phyloP scores from a whole-genome alignment of 1,284 basidiomycete species.

The Naganishia sp. region DNA sequence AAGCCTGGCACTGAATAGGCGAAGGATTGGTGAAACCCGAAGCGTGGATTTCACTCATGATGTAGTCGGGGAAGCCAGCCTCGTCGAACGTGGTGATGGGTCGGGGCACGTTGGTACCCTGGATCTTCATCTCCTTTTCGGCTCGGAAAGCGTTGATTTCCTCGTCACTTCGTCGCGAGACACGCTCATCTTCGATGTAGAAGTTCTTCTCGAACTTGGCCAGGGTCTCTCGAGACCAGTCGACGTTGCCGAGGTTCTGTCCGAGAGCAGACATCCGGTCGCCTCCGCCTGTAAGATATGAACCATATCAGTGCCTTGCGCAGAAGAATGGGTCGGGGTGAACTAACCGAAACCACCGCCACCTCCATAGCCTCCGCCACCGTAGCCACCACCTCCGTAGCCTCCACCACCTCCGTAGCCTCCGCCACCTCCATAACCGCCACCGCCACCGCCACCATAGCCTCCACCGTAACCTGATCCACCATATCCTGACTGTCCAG shows the following conservation, averaged over 20 bases:
- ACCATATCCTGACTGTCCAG: constrained; percentile 28
- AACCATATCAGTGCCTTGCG: background rate
- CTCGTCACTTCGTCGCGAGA: constrained; percentile 72
- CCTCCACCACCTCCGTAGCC: constrained; percentile 41
- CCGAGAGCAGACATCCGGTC: constrained; percentile 86
- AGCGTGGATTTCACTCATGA: constrained; percentile 87
- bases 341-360: constrained; percentile 38
- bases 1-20: constrained; percentile 96
- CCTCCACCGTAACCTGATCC: constrained; percentile 45
- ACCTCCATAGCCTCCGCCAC: constrained; percentile 44
- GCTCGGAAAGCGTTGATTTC: constrained; percentile 87
- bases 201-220: constrained; percentile 81
- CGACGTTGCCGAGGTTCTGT: constrained; percentile 75
- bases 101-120: constrained; percentile 83
- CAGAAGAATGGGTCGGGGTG: background rate
- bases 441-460: constrained; percentile 38
- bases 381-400: constrained; percentile 53
- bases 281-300: constrained; percentile 51
- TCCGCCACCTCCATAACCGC: constrained; percentile 33
- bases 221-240: constrained; percentile 74
- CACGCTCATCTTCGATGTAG: constrained; percentile 88
- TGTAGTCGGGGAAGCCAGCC: constrained; percentile 92
- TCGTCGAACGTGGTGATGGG: constrained; percentile 92
- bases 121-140: constrained; percentile 86
- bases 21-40: constrained; percentile 89